Conservation (phyloP, 2,329 filamentous ascomycete species). For the Boeremia lycopersici region DNA sequence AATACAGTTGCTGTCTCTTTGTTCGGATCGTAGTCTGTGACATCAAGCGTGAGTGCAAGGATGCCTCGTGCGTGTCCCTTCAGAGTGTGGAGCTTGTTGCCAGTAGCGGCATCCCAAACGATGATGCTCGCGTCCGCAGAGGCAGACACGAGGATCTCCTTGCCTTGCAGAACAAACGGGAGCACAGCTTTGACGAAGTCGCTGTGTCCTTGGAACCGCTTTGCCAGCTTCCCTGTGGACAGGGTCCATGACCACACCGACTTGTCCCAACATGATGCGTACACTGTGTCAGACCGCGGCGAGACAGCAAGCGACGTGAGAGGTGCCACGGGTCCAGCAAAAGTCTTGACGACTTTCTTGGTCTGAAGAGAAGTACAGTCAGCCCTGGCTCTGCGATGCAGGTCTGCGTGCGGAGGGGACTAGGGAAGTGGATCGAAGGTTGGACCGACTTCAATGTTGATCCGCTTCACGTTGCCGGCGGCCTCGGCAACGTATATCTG, state of each 20-base stretch:
- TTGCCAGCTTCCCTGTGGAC: slow-evolving; percentile 50
- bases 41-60: slow-evolving; percentile 79
- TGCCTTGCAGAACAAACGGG: slow-evolving; percentile 64
- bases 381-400: slow-evolving; percentile 14
- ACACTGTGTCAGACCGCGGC: slow-evolving; percentile 60
- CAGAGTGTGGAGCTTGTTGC: slow-evolving; percentile 73
- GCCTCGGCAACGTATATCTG: slow-evolving; percentile 84
- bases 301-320: slow-evolving; percentile 55
- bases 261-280: slow-evolving; percentile 95
- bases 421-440: slow-evolving; percentile 24
- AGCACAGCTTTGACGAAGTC: slow-evolving; percentile 91
- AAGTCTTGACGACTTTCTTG: slow-evolving; percentile 55
- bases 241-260: slow-evolving; percentile 81
- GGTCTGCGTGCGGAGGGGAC: not conserved
- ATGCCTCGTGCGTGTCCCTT: slow-evolving; percentile 81
- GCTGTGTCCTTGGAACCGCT: slow-evolving; percentile 74
- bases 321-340: slow-evolving; percentile 77
- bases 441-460: slow-evolving; percentile 76
- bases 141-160: slow-evolving; percentile 59
- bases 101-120: slow-evolving; percentile 77
- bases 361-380: slow-evolving; percentile 25
- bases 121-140: slow-evolving; percentile 59
- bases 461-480: slow-evolving; percentile 75
- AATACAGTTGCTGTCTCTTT: slow-evolving; percentile 63
- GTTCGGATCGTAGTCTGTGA: slow-evolving; percentile 44